Conservation (phyloP, 495 filamentous ascomycete species). For the Astrothelium macrocarpum region DNA sequence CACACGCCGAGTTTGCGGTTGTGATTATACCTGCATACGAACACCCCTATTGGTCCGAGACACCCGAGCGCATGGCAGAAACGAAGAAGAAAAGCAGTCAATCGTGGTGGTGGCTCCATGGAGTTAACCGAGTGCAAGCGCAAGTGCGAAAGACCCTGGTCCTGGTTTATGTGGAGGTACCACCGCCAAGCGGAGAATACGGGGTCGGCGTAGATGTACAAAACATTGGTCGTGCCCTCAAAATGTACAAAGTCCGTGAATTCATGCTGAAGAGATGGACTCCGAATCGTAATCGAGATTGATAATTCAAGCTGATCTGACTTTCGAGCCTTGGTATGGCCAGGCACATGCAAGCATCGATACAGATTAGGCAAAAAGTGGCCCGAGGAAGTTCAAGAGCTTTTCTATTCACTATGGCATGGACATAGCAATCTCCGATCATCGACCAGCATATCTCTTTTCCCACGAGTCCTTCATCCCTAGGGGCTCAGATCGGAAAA, state of each 20-base stretch:
- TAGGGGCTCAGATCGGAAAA: neutral
- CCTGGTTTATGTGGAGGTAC: slow-evolving; percentile 82
- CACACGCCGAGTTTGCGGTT: slow-evolving; percentile 86
- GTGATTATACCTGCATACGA: slow-evolving; percentile 75
- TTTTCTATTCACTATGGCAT: neutral
- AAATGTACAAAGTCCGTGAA: slow-evolving; percentile 71
- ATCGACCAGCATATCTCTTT: neutral
- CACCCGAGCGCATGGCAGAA: slow-evolving; percentile 37
- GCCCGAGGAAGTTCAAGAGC: neutral
- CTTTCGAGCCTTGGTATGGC: neutral
- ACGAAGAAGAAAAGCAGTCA: slow-evolving; percentile 41
- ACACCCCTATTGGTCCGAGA: slow-evolving; percentile 57
- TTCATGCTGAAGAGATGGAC: slow-evolving; percentile 73
- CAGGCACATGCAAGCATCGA: neutral
- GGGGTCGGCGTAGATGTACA: slow-evolving; percentile 36
- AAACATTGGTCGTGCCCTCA: slow-evolving; percentile 48
- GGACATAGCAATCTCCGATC: neutral
- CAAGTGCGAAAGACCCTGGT: slow-evolving; percentile 85
- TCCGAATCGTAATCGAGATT: slow-evolving; percentile 68
- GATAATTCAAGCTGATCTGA: slow-evolving; percentile 17
- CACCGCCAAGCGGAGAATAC: slow-evolving; percentile 49
- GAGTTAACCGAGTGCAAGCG: slow-evolving; percentile 79
- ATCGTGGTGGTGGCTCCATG: slow-evolving; percentile 89
- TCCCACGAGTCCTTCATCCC: neutral
- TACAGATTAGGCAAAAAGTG: neutral